Conservation (phyloP, 2,329 filamentous ascomycete genomes). For the Sarocladium brachiariae region DNA sequence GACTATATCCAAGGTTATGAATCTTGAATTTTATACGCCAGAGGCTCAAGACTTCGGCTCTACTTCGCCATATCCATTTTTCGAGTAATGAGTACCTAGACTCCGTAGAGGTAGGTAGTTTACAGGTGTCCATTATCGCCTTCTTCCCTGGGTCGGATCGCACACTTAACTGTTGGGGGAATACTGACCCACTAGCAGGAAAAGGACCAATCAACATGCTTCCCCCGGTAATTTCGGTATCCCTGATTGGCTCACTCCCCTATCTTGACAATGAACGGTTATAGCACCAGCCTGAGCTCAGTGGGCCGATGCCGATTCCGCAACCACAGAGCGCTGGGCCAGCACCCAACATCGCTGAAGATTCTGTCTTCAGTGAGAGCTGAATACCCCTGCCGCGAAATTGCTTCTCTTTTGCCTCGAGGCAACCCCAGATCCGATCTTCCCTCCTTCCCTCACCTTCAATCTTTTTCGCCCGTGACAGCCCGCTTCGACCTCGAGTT, state of each 20-base stretch:
- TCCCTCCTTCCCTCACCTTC: conserved; percentile 8
- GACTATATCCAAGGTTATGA: too few relatives aligned
- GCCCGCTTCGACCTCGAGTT: background rate
- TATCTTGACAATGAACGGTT: too few relatives aligned
- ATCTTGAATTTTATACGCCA: too few relatives aligned
- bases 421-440: background rate
- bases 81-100: too few relatives aligned
- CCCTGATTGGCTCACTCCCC: background rate
- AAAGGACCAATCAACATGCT: background rate
- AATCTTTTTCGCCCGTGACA: too few relatives aligned
- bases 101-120: too few relatives aligned
- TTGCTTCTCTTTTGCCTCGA: conserved; percentile 3
- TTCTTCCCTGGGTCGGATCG: background rate
- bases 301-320: conserved; percentile 5
- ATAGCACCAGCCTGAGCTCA: too few relatives aligned
- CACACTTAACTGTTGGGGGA: background rate
- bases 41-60: too few relatives aligned
- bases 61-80: too few relatives aligned
- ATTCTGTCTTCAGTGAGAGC: too few relatives aligned
- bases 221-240: conserved; percentile 4
- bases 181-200: background rate
- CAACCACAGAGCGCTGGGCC: background rate
- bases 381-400: conserved; percentile 1
- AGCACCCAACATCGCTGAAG: too few relatives aligned
- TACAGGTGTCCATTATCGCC: too few relatives aligned